Percentiles rank a stretch among this genome's conserved stretches.
Evolutionary conservation across 1,139 yeast genomes (phyloP).

Genomic region (Wickerhamomyces sp.): DNA sequence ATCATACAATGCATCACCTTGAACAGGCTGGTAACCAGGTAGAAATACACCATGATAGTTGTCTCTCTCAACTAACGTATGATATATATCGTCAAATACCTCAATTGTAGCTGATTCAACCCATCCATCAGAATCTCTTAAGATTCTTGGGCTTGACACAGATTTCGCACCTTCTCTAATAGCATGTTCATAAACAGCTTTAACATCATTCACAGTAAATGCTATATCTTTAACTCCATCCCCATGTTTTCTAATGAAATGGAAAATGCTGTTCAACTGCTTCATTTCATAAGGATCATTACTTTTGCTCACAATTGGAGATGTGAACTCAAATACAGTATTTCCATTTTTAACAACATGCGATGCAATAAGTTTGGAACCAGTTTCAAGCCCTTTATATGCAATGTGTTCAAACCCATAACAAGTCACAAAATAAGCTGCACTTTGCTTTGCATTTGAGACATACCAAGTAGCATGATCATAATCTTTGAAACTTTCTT

Average conservation of each 20-base stretch:
- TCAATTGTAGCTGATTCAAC: conserved; percentile 51
- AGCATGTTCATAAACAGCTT: conserved; percentile 41
- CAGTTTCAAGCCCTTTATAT: conserved; percentile 63
- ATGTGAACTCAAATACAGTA: conserved; percentile 50
- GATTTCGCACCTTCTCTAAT: conserved; percentile 50
- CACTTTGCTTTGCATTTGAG: conserved; percentile 64
- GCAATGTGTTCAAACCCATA: conserved; percentile 68
- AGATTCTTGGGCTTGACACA: conserved; percentile 37
- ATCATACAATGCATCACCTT: conserved; percentile 18
- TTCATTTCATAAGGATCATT: conserved; percentile 11
- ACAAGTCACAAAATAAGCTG: conserved; percentile 46
- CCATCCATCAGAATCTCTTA: conserved; percentile 45
- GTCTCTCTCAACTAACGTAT: conserved; percentile 53
- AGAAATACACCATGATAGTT: conserved; percentile 46
- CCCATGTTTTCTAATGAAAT: conserved; percentile 58
- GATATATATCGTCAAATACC: conserved; percentile 62
- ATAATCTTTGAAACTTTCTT: conserved; percentile 32
- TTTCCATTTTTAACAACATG: conserved; percentile 60
- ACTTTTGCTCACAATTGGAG: conserved; percentile 29
- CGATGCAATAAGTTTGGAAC: conserved; percentile 49
- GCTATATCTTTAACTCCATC: conserved; percentile 76
- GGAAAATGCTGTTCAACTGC: conserved; percentile 34
- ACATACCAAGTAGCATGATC: conserved; percentile 57
- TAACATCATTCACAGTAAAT: conserved; percentile 51
- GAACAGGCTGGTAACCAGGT: conserved; percentile 44